Evolutionary conservation across 2,329 filamentous ascomycete genomes (phyloP), one percentile per base, ranked within the genome.

Genomic region (Pseudogymnoascus sp.): DNA sequence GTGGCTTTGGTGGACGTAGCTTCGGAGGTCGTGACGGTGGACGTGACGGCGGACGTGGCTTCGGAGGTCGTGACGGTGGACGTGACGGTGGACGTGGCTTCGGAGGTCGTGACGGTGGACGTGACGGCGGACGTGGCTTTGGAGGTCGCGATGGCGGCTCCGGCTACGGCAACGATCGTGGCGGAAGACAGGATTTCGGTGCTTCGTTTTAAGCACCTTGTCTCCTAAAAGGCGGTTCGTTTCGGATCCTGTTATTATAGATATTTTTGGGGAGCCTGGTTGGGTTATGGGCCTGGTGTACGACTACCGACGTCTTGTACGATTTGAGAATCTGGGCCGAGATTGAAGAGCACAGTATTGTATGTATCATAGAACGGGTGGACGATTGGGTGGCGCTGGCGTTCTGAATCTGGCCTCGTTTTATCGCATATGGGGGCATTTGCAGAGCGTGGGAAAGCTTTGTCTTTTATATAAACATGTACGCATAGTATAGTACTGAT

Each of bases 91-190:
- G 28, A 31, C 28, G 28, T 31, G 62, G 63, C 28, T 43, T 62
- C 5, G 59, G 59, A 11, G 62, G 60, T 2, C 61, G 60, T 59
- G 60, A 31, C 12, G 60, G 42, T 23, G 36, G 40, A 9, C 34
- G 59, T 56, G 60, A 28, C 31, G 36, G 40, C 12, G 60, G 60
- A 56, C 38, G 64, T n/a, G 25, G 61, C 16, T 31, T 42, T 28
- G 63, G 60, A 28, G 37, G 63, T 42, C 59, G 64, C 12, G 59
- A 62, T 36, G 56, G 63, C 28, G 42, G 56, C 8, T 59, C 63
- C 42, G 63, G 63, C 9, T 38, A 60, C 59, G 34, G 59, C 59
- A 34, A 3, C 28, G 49, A 56, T 5, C 49, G 49, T 56, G 49
- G 49, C 28, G 49, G 49, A 56, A 34, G 28, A 18, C 49, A 56